Evolutionary conservation across 148 eudicot species (phyloP), one percentile per base, ranked within the genome.

Genomic region (Rhododendron vialii): DNA sequence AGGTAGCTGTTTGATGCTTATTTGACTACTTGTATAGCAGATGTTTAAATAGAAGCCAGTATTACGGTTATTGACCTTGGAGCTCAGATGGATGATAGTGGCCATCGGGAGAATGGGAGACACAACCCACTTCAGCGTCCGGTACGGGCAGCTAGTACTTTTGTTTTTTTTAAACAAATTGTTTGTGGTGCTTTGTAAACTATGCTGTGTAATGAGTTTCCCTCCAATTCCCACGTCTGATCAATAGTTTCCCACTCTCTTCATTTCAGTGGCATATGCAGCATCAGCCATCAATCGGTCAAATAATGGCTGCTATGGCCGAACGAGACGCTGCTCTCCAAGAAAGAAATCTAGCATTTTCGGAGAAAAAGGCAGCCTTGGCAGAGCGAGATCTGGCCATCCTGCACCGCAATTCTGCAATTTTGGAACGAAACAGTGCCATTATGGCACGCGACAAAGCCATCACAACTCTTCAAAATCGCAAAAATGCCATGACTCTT

Each of bases 241-340:
- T 63, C 47, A 28, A 82, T 59, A 35, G 47, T 59, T 82, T 30
- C 87, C 90, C 1, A 47, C 12, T 41, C 26, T 55, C 50, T 30
- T 75, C 76, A 59, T 85, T 86, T 67, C 90, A 97, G 98, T 97
- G 98, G 96, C 91, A 95, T 81, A 93, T 96, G 98, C 98, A 94
- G 89, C 98, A 97, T 83, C 96, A 94, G 80, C 98, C 99, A 45
- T 94, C 99, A 80, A 97, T 97, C 96, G 95, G 94, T 87, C 99
- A 97, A 80, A 93, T 97, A 85, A 95, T 97, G 96, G 92, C 98
- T 78, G 92, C 95, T 20, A 94, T 97, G 98, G 95, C 95, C 13
- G 99, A 97, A 89, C 88, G 98, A 86, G 99, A 97, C 83, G 96
- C 93, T 57, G 99, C 99, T 9, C 90, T 97, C 84, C 99, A 97